Evolutionary conservation across 2,329 filamentous ascomycete genomes (phyloP), one percentile per base, ranked within the genome.

Genomic region (Xylaria polymorpha): DNA sequence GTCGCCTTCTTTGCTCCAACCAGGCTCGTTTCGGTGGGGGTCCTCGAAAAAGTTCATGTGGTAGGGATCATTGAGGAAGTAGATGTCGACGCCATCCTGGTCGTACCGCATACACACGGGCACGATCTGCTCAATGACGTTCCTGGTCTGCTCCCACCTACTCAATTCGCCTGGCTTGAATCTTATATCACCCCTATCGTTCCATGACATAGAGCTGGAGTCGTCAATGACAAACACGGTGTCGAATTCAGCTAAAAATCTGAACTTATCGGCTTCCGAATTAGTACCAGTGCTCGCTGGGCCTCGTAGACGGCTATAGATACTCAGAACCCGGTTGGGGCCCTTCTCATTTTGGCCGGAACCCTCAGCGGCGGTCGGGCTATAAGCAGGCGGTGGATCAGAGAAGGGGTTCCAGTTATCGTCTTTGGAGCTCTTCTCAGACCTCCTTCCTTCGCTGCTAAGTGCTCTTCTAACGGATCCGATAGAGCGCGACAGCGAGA

Each of bases 171-270:
- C 63, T 15, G 32, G 14, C 32, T 25, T 37, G 3, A 20, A 1
- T 4, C 14, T 18, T 37, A 4, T 1, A 3, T 44, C 14, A 14
- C 68, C 63, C 20, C 7, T 86, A 87, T n/a, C 83, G 77, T 18
- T 91, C 93, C 1, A 64, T 25, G 84, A 83, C 95, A 98, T 98
- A 74, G 91, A 94, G 5, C 89, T 88, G n/a, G 91, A 94, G 83
- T 98, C 95, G 78, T 98, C 95, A 77, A 98, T 93, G 1, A 98
- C 82, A 79, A 98, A 94, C 65, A 95, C 82, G 39, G 94, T 98
- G 81, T 98, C 94, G 78, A 97, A 98, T 18, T 85, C 85, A 50
- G 82, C 79, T 5, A 98, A 88, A 78, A 97, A 97, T 1, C 89
- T 86, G 77, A 76, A 76, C 2, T 73, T 72, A 53, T 78, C 74